Conservation (phyloP, 441 rosid species). For the Rhodomyrtus psidioides region DNA sequence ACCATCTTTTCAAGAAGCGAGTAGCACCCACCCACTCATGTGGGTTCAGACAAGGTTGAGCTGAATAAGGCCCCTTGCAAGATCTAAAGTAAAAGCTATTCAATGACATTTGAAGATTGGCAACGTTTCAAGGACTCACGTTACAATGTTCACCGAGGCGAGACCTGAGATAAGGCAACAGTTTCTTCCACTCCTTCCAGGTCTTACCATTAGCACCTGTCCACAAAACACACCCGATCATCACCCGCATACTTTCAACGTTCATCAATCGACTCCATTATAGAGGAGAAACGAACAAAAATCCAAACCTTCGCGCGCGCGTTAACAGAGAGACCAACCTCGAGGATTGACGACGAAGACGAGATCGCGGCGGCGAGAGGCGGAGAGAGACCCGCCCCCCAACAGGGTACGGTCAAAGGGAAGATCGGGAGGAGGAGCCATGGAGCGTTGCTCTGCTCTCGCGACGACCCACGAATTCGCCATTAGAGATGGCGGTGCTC, state of each 20-base stretch:
- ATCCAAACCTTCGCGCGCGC: neutral
- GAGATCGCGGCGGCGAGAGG: slow-evolving; percentile 71
- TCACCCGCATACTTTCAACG: neutral
- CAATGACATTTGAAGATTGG: neutral
- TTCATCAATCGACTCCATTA: neutral
- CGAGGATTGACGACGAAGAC: slow-evolving; percentile 89
- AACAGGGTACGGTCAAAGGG: slow-evolving; percentile 26
- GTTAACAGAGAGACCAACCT: slow-evolving; percentile 31
- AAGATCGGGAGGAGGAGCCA: slow-evolving; percentile 35
- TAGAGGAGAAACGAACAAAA: neutral
- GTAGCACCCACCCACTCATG: neutral
- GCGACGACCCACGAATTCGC: slow-evolving; percentile 20
- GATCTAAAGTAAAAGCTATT: neutral
- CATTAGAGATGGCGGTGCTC: slow-evolving; percentile 10
- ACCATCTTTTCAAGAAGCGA: neutral
- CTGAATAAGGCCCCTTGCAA: neutral
- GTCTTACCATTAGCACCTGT: slow-evolving; percentile 95
- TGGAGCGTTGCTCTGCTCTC: slow-evolving; percentile 25
- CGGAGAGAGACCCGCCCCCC: slow-evolving; percentile 26
- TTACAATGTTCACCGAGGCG: slow-evolving; percentile 68
- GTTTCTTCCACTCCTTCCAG: slow-evolving; percentile 83
- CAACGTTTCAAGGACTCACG: slow-evolving; percentile 31
- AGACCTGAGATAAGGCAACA: slow-evolving; percentile 75
- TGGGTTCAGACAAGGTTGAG: neutral
- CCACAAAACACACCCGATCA: neutral